These are phyloP conservation scores for Sugiyamaella grinbergsii DNA, from an alignment of 1,139 yeast genomes.

Conservation along the genomic window DNA sequence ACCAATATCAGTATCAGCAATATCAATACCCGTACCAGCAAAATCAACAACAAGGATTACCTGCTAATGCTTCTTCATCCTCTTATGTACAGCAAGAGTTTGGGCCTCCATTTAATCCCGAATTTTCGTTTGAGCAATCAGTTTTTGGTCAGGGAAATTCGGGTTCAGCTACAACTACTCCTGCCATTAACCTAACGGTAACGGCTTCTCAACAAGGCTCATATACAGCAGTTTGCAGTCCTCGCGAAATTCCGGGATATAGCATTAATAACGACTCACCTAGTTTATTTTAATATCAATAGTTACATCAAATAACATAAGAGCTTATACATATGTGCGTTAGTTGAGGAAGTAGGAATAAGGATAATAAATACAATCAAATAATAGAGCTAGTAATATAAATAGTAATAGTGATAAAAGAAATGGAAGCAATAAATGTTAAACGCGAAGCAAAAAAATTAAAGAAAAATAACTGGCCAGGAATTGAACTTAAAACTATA, in stretches of 20 bases:
- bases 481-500: too few species aligned
- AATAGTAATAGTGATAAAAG: background rate
- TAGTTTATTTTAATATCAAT: conserved; percentile 6
- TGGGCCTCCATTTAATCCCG: conserved; percentile 2
- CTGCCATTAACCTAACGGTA: background rate
- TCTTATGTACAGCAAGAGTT: conserved; percentile 2
- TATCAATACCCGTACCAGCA: conserved; percentile 14
- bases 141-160: background rate
- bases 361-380: background rate
- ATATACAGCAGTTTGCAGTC: conserved; percentile 1
- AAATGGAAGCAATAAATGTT: too few species aligned
- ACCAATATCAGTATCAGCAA: conserved; percentile 18
- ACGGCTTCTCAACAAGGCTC: conserved; percentile 1
- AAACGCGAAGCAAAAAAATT: too few species aligned
- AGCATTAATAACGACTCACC: conserved; percentile 10
- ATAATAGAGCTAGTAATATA: background rate
- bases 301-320: background rate
- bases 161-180: background rate
- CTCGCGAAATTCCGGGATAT: conserved; percentile 14
- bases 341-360: background rate
- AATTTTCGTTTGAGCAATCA: conserved; percentile 12
- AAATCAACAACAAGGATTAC: background rate
- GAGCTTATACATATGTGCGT: conserved; percentile 1
- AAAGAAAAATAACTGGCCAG: too few species aligned
- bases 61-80: background rate